Evolutionary conservation across 1,139 yeast genomes (phyloP), one percentile per base, ranked within the genome.

Genomic region (Geotrichum citri-aurantii): DNA sequence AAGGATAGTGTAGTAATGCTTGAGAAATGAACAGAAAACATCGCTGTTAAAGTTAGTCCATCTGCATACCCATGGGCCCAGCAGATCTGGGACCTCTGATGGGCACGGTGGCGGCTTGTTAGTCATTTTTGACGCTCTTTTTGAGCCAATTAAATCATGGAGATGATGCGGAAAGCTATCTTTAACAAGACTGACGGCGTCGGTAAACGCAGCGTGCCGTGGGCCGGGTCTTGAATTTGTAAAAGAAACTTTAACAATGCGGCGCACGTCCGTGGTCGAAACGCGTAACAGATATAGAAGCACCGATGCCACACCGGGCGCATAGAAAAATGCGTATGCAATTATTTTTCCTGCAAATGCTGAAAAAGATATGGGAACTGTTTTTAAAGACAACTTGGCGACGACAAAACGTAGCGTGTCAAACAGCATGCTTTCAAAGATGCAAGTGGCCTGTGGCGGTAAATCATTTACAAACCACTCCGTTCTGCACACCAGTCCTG

Each of bases 311-410:
- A 86, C 82, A n/a, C 81, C 77, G 0, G 86, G 85, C 1, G 87
- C 69, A 63, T 79, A 75, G 68, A 83, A 81, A 65, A 80, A 88
- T 14, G 84, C 75, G 67, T 83, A 81, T 0, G 95, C 92, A 70
- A 89, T 81, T 0, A 86, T 80, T 68, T 89, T 88, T 11, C 96
- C 96, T n/a, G 85, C 77, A 67, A 88, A 88, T 1, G 95, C 95
- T 26, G 85, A 79, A 19, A 84, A 71, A 3, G 88, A 77, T 10
- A 85, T 71, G 0, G 92, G 79, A 8, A 85, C 73, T 8, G 77
- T 77, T 68, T 86, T 86, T 54, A 81, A 66, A 50, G 79, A 75
- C 17, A 85, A 75, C 65, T 81, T 79, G 52, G 74, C 73, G 21
- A 86, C 77, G 56, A 85, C 79, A 65, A 78, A 81, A 52, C 79